Conservation (phyloP, 139 green algal genomes). For the Chlamydomonas sphaeroides region DNA sequence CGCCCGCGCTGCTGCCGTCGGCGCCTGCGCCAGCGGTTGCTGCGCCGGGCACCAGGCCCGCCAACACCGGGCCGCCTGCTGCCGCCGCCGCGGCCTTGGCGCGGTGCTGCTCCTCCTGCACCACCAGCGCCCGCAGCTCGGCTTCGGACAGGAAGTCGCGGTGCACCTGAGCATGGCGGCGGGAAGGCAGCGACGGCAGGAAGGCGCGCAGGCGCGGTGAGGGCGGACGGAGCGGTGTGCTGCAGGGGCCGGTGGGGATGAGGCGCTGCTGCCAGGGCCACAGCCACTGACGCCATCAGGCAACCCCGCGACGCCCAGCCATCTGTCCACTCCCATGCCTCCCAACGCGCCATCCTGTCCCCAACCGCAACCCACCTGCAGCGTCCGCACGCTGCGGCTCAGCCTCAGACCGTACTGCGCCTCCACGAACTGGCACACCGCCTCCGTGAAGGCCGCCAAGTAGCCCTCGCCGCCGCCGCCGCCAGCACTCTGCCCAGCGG, state of each 20-base stretch:
- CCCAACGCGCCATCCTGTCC: neutral
- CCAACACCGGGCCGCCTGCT: neutral
- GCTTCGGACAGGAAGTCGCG: neutral
- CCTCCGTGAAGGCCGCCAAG: conserved; percentile 8
- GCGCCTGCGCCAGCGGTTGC: neutral
- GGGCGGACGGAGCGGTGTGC: too few relatives aligned
- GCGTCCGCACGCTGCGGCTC: conserved; percentile 5
- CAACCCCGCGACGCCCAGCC: neutral
- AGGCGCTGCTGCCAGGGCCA: neutral
- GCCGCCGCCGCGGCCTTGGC: neutral
- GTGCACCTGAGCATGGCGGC: neutral
- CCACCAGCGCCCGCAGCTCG: neutral
- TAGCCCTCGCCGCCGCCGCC: neutral
- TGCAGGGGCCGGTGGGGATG: too few relatives aligned
- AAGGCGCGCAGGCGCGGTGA: too few relatives aligned
- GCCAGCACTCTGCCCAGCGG: too few relatives aligned
- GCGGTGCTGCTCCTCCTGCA: neutral
- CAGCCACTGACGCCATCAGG: neutral
- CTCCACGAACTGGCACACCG: conserved; percentile 36
- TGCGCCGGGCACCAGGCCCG: neutral
- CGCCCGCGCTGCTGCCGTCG: neutral
- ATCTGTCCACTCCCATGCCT: neutral
- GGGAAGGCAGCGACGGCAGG: too few relatives aligned
- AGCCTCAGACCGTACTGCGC: conserved; percentile 15
- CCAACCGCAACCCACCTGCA: neutral